These are phyloP conservation scores for Blastomyces percursus DNA, from an alignment of 2,329 filamentous ascomycete genomes.

Conservation along the genomic window DNA sequence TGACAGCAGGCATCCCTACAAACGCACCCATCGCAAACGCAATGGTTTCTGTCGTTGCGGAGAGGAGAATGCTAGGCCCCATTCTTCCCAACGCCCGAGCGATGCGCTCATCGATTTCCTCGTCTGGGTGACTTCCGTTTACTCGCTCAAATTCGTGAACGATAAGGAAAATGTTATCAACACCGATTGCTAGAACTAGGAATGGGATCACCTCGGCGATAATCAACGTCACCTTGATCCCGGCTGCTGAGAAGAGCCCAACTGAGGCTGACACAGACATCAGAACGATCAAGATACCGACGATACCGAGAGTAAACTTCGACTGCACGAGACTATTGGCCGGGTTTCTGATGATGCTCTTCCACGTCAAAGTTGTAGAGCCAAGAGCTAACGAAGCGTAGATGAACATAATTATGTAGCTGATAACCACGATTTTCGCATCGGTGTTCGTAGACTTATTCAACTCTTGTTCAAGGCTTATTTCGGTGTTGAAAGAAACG, in stretches of 20 bases:
- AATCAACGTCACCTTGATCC: slow-evolving; percentile 90
- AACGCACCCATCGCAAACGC: slow-evolving; percentile 88
- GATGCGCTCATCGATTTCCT: slow-evolving; percentile 74
- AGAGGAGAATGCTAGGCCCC: slow-evolving; percentile 91
- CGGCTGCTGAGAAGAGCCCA: slow-evolving; percentile 81
- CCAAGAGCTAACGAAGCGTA: slow-evolving; percentile 90
- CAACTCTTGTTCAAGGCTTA: slow-evolving; percentile 86
- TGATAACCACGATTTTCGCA: slow-evolving; percentile 90
- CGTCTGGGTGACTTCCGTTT: slow-evolving; percentile 82
- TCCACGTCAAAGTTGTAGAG: slow-evolving; percentile 68
- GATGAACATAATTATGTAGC: slow-evolving; percentile 97
- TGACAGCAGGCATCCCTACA: slow-evolving; percentile 94
- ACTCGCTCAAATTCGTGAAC: slow-evolving; percentile 96
- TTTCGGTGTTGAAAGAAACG: slow-evolving; percentile 89
- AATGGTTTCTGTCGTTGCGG: slow-evolving; percentile 85
- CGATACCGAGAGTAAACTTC: slow-evolving; percentile 90
- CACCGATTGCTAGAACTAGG: slow-evolving; percentile 87
- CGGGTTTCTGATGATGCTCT: slow-evolving; percentile 69
- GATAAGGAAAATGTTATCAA: slow-evolving; percentile 98
- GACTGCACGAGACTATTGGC: slow-evolving; percentile 81
- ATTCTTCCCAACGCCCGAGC: slow-evolving; percentile 86
- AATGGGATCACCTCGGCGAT: slow-evolving; percentile 98
- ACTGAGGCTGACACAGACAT: slow-evolving; percentile 97
- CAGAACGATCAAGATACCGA: slow-evolving; percentile 86
- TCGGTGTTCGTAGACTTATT: slow-evolving; percentile 99